Conservation (phyloP, 208 protist genomes). For the Wallacemonas sp. region DNA sequence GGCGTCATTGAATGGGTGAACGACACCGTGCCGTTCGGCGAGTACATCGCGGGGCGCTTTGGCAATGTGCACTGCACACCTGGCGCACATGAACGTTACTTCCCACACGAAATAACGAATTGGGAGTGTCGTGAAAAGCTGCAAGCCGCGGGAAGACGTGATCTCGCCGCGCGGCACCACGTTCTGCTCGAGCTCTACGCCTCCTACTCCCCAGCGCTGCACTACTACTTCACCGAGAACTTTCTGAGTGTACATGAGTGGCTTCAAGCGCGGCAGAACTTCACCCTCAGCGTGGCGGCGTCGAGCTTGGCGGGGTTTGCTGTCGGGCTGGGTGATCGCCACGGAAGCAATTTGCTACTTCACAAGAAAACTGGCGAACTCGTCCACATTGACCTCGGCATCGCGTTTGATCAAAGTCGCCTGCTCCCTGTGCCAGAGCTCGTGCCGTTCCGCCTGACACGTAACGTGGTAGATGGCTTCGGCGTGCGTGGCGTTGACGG, state of each 20-base stretch:
- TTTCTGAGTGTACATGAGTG: constrained; percentile 70
- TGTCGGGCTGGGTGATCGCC: constrained; percentile 96
- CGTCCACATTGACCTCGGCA: constrained; percentile 96
- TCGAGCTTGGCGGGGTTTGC: constrained; percentile 94
- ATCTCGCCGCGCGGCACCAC: constrained; percentile 22
- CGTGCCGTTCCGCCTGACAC: constrained; percentile 97
- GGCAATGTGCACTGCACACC: constrained; percentile 16
- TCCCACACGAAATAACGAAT: constrained; percentile 67
- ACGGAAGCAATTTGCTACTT: constrained; percentile 95
- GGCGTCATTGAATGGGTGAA: constrained; percentile 94
- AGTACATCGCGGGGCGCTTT: constrained; percentile 77
- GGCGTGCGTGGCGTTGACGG: constrained; percentile 93
- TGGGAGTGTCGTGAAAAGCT: constrained; percentile 56
- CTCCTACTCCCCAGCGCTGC: constrained; percentile 91
- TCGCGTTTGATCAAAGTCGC: constrained; percentile 92
- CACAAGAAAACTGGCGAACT: constrained; percentile 89
- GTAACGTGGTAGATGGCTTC: constrained; percentile 96
- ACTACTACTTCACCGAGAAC: constrained; percentile 96
- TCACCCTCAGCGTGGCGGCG: constrained; percentile 91
- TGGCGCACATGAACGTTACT: constrained; percentile 87
- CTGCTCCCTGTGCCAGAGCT: constrained; percentile 91
- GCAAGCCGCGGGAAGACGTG: constrained; percentile 22
- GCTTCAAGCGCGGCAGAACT: constrained; percentile 78
- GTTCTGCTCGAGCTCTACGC: constrained; percentile 63
- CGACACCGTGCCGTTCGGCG: constrained; percentile 85